Evolutionary conservation across 371 early-diverging fungal species (phyloP), one percentile per base, ranked within the genome.

Genomic region (Synchytrium microbalum): DNA sequence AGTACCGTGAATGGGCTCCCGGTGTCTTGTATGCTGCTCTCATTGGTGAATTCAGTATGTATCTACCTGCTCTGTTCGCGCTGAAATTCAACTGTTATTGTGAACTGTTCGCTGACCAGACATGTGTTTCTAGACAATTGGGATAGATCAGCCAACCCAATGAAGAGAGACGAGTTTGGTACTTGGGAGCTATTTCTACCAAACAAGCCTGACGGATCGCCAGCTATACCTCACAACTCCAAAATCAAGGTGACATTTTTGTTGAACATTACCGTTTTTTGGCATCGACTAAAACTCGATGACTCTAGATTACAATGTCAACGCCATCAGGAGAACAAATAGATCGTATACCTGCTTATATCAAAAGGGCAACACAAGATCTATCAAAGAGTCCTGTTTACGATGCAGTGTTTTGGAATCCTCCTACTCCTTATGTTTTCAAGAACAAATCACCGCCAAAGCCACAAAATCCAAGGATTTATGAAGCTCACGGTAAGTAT

Each of bases 1-100:
- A 79, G 8, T 96, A 94, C 72, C 84, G 93, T 16, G 97, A 96
- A 73, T 95, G 94, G 93, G 96, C 95, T 14, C 97, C 96, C 2
- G 87, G 85, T 62, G 95, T 89, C 19, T 70, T 65, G 16, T 75
- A 77, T 31, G 95, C 94, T 14, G 87, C 79, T 66, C 82, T 96
- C 25, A 84, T 93, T 51, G 96, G 96, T 31, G 96, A 95, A 61
- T 96, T 96, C 74, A 96, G 92, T 90, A 78, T 71, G 59, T 59
- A 29, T 10, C 29, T 26, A 30, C 29, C n/a, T 10, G 59, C 33
- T 13, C 10, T n/a, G n/a, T n/a, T n/a, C 13, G 51, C 51, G 51
- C 13, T n/a, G 51, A 51, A 51, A 51, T n/a, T n/a, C 14, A n/a
- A 51, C 14, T 51, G 14, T 51, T 51, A 13, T n/a, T 14, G n/a